These are phyloP conservation scores for Penicillium griseofulvum DNA, from an alignment of 2,329 filamentous ascomycete genomes.

Conservation along the genomic window DNA sequence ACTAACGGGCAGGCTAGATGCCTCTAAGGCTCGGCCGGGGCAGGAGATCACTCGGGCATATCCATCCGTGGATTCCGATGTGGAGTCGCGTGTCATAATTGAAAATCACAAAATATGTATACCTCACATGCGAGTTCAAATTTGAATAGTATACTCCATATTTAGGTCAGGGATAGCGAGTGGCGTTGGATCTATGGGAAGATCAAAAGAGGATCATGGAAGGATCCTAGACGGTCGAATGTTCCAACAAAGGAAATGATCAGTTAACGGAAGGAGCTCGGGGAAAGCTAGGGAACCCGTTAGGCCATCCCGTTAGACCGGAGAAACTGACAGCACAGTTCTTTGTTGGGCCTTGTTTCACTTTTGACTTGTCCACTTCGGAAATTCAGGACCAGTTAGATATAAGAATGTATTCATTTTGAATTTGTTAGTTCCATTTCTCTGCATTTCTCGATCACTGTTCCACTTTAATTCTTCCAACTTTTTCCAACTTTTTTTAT, in stretches of 20 bases:
- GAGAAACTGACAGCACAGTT: conserved; percentile 2
- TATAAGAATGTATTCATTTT: too few relatives aligned
- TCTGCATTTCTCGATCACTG: neutral
- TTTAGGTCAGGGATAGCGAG: neutral
- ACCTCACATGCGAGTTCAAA: neutral
- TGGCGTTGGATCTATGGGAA: neutral
- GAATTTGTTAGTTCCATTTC: neutral
- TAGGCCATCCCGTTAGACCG: neutral
- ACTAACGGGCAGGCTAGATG: conserved; percentile 2
- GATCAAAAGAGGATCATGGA: too few relatives aligned
- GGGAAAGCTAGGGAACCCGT: neutral
- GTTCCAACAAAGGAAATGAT: neutral
- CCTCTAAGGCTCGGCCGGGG: conserved; percentile 18
- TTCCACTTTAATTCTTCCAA: neutral
- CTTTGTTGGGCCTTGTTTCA: neutral
- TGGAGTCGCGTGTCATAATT: conserved; percentile 7
- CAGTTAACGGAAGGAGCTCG: neutral
- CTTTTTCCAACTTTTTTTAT: neutral
- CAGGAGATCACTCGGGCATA: conserved; percentile 23
- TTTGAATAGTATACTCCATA: neutral
- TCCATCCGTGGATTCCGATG: conserved; percentile 13
- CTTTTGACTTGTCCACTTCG: neutral
- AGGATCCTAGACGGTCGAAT: neutral
- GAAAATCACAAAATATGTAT: neutral
- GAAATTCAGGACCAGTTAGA: neutral